A percentile compares a stretch with the other conserved stretches of the same genome.
Conservation (phyloP, 139 green algal genomes). For the Auxenochlorella pyrenoidosa region DNA sequence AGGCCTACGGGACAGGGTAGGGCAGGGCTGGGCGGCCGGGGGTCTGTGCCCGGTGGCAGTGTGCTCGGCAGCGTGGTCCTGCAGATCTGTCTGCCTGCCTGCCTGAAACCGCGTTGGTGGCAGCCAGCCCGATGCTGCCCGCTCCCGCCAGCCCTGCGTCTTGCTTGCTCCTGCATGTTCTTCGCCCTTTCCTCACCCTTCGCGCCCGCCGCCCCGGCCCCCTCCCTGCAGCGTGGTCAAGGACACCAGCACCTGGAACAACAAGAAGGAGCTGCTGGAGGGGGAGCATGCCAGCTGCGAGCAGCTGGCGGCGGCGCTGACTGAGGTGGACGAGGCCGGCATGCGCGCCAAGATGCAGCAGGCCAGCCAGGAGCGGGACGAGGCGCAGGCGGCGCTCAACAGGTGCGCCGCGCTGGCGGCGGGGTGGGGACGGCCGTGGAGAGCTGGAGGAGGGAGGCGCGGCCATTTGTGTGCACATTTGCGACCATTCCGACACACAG, state of each 20-base stretch:
- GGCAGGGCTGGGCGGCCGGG: no score
- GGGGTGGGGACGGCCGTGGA: no score
- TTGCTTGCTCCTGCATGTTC: background rate
- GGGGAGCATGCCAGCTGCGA: slow-evolving; percentile 58
- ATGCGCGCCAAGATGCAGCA: slow-evolving; percentile 24
- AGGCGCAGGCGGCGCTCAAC: slow-evolving; percentile 32
- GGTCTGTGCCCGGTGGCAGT: background rate
- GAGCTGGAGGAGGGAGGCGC: no score
- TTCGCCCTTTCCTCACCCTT: background rate
- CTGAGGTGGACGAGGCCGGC: slow-evolving; percentile 49
- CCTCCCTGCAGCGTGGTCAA: slow-evolving; percentile 67
- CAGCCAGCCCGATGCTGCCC: background rate
- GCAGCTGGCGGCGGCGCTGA: slow-evolving; percentile 43
- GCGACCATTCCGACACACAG: no score
- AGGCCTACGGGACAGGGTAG: background rate
- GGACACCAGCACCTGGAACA: slow-evolving; percentile 68
- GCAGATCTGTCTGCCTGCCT: no score
- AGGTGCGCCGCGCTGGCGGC: background rate
- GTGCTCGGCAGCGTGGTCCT: no score
- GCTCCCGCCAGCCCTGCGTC: background rate
- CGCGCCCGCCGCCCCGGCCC: background rate
- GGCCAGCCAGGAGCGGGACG: slow-evolving; percentile 44
- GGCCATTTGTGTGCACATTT: no score
- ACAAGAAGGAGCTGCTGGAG: slow-evolving; percentile 69
- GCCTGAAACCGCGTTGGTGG: no score